These are phyloP conservation scores for Mrakia frigida DNA, from an alignment of 768 basidiomycete species.

Conservation along the genomic window DNA sequence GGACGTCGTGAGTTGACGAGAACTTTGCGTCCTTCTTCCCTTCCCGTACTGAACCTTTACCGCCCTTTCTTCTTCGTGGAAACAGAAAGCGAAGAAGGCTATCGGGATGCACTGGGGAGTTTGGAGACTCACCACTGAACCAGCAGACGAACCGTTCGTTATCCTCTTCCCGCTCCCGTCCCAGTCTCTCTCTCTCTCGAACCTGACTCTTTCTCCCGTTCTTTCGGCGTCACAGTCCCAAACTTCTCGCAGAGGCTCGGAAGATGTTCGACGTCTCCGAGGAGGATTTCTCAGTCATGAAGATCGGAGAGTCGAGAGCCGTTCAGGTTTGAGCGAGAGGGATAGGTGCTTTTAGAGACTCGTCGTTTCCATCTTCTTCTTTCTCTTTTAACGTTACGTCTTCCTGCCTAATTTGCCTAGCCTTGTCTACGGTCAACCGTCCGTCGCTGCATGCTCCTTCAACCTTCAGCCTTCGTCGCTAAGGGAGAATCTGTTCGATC, in stretches of 20 bases:
- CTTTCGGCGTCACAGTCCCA: conserved; percentile 41
- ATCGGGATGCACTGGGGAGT: conserved; percentile 66
- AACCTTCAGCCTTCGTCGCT: too few species aligned
- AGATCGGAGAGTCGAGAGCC: conserved; percentile 56
- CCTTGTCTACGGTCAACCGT: too few species aligned
- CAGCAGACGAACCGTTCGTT: conserved; percentile 54
- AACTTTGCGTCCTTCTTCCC: neutral
- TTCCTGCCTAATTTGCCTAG: neutral
- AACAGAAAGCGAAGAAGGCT: conserved; percentile 49
- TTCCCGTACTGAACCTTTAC: neutral
- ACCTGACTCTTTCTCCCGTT: neutral
- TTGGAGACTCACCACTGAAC: conserved; percentile 36
- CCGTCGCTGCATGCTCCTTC: too few species aligned
- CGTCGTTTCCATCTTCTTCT: neutral
- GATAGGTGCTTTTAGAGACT: neutral
- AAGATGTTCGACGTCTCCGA: conserved; percentile 53
- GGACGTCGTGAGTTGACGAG: conserved; percentile 51
- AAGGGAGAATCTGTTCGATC: too few species aligned
- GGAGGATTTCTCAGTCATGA: conserved; percentile 56
- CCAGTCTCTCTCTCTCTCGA: neutral
- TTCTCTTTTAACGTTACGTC: too few species aligned
- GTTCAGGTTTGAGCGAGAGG: neutral
- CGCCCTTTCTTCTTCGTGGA: neutral
- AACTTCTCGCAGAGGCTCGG: conserved; percentile 53
- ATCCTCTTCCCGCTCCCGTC: too few species aligned